phyloP scores from a whole-genome alignment of 257 asterid genomes.

The Coffea eugenioides region DNA sequence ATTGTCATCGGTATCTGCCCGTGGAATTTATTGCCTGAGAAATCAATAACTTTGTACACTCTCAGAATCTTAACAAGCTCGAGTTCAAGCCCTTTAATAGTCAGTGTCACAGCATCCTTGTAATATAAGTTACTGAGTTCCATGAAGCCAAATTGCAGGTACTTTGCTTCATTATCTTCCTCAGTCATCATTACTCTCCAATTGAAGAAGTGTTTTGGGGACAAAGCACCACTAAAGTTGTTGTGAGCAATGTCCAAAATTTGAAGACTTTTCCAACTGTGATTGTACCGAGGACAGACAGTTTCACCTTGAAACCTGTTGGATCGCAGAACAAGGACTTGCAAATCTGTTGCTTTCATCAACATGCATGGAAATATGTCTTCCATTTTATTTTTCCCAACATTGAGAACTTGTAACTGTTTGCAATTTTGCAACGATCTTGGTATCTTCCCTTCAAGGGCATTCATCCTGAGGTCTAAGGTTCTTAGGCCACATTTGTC shows the following conservation, averaged over 20 bases:
- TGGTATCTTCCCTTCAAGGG: conserved; percentile 38
- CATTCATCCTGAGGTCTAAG: conserved; percentile 40
- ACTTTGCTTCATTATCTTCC: conserved; percentile 8
- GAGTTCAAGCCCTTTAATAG: conserved; percentile 54
- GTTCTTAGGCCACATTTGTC: conserved; percentile 26
- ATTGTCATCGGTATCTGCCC: conserved; percentile 47
- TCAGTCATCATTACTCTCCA: conserved; percentile 31
- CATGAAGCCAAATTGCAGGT: conserved; percentile 23
- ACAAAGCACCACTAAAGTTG: conserved; percentile 28
- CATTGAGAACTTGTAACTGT: conserved; percentile 38
- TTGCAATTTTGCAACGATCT: conserved; percentile 36
- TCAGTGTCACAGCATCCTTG: conserved; percentile 52
- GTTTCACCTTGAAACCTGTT: conserved; percentile 29
- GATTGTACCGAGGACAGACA: conserved; percentile 17
- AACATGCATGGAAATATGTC: conserved; percentile 42
- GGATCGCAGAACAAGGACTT: conserved; percentile 22
- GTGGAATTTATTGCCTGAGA: conserved; percentile 44
- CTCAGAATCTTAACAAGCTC: conserved; percentile 57
- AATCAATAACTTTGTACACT: conserved; percentile 36
- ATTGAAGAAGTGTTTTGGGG: conserved; percentile 7
- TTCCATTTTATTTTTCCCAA: conserved; percentile 37
- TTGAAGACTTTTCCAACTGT: conserved; percentile 32
- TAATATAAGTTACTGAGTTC: conserved; percentile 33
- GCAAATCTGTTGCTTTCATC: conserved; percentile 5
- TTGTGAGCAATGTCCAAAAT: conserved; percentile 38